Evolutionary conservation across 208 protist species (phyloP).

Genomic region (Leishmania gerbilli): DNA sequence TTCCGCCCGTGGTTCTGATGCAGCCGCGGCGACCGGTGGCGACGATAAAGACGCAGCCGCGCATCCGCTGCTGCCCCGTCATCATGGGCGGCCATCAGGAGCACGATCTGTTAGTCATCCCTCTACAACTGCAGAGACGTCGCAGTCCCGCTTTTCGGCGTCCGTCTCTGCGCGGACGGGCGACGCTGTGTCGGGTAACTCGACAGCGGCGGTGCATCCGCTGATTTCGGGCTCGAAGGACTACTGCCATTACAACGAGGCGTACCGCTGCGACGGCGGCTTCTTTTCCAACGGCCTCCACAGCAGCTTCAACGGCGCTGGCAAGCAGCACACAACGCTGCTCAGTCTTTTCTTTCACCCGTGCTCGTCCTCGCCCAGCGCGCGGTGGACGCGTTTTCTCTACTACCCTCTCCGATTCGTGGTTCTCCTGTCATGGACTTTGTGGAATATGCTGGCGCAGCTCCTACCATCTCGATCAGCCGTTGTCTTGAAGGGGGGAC

Average conservation of each 20-base stretch:
- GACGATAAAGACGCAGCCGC: conserved; percentile 12
- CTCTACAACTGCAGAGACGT: not conserved
- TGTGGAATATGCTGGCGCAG: conserved; percentile 13
- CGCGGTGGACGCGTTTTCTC: conserved; percentile 12
- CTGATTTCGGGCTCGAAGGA: not conserved
- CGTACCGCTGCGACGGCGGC: conserved; percentile 20
- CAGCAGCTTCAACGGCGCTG: conserved; percentile 9
- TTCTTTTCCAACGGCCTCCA: conserved; percentile 22
- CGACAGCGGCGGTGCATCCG: not conserved
- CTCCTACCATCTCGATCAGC: conserved; percentile 2
- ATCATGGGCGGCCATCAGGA: conserved; percentile 7
- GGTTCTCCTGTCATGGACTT: conserved; percentile 36
- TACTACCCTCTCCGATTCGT: conserved; percentile 19
- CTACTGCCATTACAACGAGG: conserved; percentile 10
- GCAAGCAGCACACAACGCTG: conserved; percentile 16
- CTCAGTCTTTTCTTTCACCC: conserved; percentile 33
- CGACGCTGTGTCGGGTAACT: not conserved
- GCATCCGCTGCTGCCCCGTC: conserved; percentile 30
- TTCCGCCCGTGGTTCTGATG: conserved; percentile 24
- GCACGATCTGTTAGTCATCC: not conserved
- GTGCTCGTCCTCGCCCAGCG: conserved; percentile 18
- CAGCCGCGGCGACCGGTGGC: not conserved
- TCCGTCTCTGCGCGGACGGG: not conserved
- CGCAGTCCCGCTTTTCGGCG: not conserved
- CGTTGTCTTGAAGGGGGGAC: not conserved